Conservation (phyloP, 208 protist species). For the Leishmania gerbilli region DNA sequence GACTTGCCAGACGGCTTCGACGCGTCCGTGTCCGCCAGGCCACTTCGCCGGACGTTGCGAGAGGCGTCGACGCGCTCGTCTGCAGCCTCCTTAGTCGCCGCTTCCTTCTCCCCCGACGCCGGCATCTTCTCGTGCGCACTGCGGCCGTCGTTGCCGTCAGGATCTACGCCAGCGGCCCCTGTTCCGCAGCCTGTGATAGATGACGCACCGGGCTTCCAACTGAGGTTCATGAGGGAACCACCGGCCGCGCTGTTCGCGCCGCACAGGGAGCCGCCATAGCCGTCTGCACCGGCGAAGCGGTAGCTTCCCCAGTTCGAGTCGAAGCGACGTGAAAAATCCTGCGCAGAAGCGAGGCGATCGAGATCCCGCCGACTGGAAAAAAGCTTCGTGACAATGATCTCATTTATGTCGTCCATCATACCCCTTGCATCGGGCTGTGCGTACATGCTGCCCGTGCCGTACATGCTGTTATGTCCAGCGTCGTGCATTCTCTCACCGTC, state of each 20-base stretch:
- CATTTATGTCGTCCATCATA: slow-evolving; percentile 33
- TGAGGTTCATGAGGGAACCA: slow-evolving; percentile 21
- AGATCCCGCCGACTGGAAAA: slow-evolving; percentile 76
- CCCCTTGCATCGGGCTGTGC: slow-evolving; percentile 12
- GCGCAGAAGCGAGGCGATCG: slow-evolving; percentile 37
- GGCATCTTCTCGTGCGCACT: slow-evolving; percentile 1
- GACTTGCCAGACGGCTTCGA: not conserved
- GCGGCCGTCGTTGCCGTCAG: slow-evolving; percentile 11
- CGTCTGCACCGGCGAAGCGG: slow-evolving; percentile 19
- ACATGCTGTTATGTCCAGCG: slow-evolving; percentile 39
- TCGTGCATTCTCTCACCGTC: slow-evolving; percentile 37
- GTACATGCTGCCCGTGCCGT: slow-evolving; percentile 48
- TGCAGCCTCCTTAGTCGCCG: not conserved
- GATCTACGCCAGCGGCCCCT: slow-evolving; percentile 16
- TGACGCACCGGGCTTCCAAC: not conserved
- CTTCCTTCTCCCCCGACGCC: not conserved
- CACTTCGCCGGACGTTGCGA: not conserved
- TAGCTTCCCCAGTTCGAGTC: slow-evolving; percentile 55
- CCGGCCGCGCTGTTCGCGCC: slow-evolving; percentile 10
- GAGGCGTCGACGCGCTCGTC: not conserved
- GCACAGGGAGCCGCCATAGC: slow-evolving; percentile 29
- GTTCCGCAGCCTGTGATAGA: slow-evolving; percentile 9
- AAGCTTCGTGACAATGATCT: slow-evolving; percentile 63
- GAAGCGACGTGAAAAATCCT: slow-evolving; percentile 55
- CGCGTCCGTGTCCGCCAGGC: not conserved